phyloP scores from a whole-genome alignment of 495 filamentous ascomycete genomes.

The Collariella sp. region DNA sequence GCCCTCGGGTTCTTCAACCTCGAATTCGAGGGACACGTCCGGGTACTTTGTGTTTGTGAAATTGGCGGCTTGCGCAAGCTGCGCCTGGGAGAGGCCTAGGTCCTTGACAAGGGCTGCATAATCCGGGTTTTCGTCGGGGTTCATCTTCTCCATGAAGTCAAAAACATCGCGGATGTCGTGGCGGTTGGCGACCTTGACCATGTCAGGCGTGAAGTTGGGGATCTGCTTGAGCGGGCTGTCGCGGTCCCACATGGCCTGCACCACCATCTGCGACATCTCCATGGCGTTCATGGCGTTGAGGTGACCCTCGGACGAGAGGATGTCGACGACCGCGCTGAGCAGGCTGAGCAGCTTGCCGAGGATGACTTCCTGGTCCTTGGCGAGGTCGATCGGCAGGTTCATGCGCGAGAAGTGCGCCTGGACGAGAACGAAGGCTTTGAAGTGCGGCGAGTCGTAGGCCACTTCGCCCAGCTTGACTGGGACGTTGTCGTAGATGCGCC shows the following conservation, averaged over 20 bases:
- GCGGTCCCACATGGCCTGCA: conserved; percentile 98
- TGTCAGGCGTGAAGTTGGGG: conserved; percentile 80
- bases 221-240: conserved; percentile 97
- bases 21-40: conserved; percentile 81
- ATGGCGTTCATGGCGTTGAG: conserved; percentile 96
- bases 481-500: conserved; percentile 85
- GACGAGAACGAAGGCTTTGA: conserved; percentile 93
- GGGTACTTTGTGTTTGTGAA: conserved; percentile 98
- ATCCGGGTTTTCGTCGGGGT: conserved; percentile 77
- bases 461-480: conserved; percentile 89
- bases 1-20: conserved; percentile 70
- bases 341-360: conserved; percentile 78
- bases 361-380: conserved; percentile 90
- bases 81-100: conserved; percentile 68
- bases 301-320: conserved; percentile 91
- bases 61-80: conserved; percentile 76
- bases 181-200: conserved; percentile 74
- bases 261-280: conserved; percentile 99
- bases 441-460: conserved; percentile 87
- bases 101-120: conserved; percentile 66
- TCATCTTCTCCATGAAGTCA: conserved; percentile 99
- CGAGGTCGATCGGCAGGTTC: conserved; percentile 92
- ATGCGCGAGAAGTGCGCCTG: conserved; percentile 97
- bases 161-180: conserved; percentile 81
- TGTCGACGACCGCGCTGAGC: conserved; percentile 85